Evolutionary conservation across 2,329 filamentous ascomycete genomes (phyloP).

Genomic region (Xylaria hypoxylon): DNA sequence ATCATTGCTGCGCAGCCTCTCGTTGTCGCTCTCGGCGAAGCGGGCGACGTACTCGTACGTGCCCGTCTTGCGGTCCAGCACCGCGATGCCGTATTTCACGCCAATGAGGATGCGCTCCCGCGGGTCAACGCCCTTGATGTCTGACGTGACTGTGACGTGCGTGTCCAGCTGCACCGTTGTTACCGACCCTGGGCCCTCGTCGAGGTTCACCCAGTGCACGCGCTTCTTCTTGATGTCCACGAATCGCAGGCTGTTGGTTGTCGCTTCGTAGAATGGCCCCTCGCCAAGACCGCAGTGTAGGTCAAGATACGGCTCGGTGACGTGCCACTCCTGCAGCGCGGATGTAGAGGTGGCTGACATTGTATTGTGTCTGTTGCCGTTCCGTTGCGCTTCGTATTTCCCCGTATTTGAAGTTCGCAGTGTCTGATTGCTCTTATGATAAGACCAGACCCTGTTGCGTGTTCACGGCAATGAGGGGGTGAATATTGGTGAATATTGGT

Average conservation of each 20-base stretch:
- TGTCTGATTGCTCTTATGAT: neutral
- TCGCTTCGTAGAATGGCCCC: constrained; percentile 78
- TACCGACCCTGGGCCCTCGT: constrained; percentile 70
- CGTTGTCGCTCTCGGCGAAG: constrained; percentile 59
- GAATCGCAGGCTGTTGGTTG: constrained; percentile 75
- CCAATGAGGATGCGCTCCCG: constrained; percentile 77
- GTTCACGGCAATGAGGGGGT: constrained; percentile 16
- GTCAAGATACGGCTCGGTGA: constrained; percentile 68
- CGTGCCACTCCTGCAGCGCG: constrained; percentile 61
- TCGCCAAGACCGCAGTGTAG: constrained; percentile 76
- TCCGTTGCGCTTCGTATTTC: neutral
- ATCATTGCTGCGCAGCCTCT: constrained; percentile 79
- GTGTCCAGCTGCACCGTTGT: constrained; percentile 69
- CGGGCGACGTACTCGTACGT: constrained; percentile 65
- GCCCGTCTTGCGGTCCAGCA: constrained; percentile 73
- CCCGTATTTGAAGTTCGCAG: neutral
- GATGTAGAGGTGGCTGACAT: constrained; percentile 49
- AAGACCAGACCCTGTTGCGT: neutral
- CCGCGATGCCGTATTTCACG: constrained; percentile 84
- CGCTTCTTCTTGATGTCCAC: constrained; percentile 85
- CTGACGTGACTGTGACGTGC: constrained; percentile 76
- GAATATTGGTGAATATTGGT: constrained; percentile 26
- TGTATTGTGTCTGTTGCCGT: neutral
- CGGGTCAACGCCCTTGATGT: constrained; percentile 76
- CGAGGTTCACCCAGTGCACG: constrained; percentile 77